Evolutionary conservation across 139 green algal genomes (phyloP), one percentile per base, ranked within the genome.

Genomic region (Spirogloea muscicola): DNA sequence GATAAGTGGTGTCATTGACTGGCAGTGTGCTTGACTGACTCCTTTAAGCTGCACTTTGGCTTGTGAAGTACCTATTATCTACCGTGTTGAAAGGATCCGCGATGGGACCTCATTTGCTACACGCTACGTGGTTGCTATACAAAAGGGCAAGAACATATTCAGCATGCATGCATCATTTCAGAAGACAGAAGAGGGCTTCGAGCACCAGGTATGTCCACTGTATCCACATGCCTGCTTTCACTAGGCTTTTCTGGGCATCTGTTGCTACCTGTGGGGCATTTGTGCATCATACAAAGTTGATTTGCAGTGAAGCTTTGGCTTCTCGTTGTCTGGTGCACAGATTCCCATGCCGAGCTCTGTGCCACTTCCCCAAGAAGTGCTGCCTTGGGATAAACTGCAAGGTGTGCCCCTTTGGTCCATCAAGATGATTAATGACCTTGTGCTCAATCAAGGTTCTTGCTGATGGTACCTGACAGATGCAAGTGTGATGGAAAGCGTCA

Each of bases 101-200:
- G 60, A 69, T 29, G 60, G 60, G 6, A 55, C 25, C 21, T 69
- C 60, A 6, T 69, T 69, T 69, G 60, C 60, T 5, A 52, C 40
- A 6, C 60, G 60, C 39, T 29, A 69, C 39, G 60, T 69, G 39
- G 60, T 69, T 9, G 60, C 60, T 7, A 55, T 69, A 6, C 60
- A 69, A 18, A 69, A 69, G 40, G 60, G 60, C 39, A n/a, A 29
- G 18, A 69, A 52, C 60, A 69, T 69, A 18, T 69, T 69, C 60
- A 69, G 60, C 40, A 58, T 69, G 18, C 60, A 69, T 69, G 60
- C 60, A 21, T 69, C 60, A 9, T 69, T 69, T 29, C 55, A 64
- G 55, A 64, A 40, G 55, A 16, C 13, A 16, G 55, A 64, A 16
- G 10, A 64, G 36, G 55, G 55, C 10, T 13, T 64, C 10, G 55